These are phyloP conservation scores for Psidium friedrichsthalianum DNA, from an alignment of 345 rosid genomes.

Conservation along the genomic window DNA sequence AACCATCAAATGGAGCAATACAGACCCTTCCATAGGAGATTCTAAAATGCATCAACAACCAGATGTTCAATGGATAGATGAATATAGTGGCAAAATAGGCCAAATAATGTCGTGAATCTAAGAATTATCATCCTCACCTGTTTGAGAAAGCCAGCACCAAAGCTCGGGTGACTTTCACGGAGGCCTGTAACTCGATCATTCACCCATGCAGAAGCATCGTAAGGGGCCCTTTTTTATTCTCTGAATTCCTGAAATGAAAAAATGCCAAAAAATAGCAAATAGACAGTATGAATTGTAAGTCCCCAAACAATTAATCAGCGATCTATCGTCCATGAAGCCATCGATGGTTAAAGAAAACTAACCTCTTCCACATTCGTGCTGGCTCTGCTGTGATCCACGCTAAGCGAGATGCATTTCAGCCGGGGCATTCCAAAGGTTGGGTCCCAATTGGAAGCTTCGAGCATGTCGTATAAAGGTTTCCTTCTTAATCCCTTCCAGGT, in stretches of 20 bases:
- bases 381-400: slow-evolving; percentile 78
- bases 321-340: not conserved
- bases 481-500: slow-evolving; percentile 80
- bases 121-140: slow-evolving; percentile 31
- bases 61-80: not conserved
- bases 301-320: not conserved
- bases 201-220: slow-evolving; percentile 55
- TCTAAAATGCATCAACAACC: not conserved
- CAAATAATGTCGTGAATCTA: not conserved
- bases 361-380: slow-evolving; percentile 84
- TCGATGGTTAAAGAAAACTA: not conserved
- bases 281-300: not conserved
- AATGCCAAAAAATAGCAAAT: not conserved
- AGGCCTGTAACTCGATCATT: slow-evolving; percentile 88
- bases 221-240: slow-evolving; percentile 70
- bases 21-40: not conserved
- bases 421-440: slow-evolving; percentile 10
- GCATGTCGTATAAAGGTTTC: slow-evolving; percentile 78
- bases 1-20: not conserved
- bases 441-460: slow-evolving; percentile 30
- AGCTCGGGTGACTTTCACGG: slow-evolving; percentile 91
- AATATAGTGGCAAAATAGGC: not conserved
- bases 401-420: slow-evolving; percentile 54
- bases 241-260: slow-evolving; percentile 48
- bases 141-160: slow-evolving; percentile 91